These are phyloP conservation scores for Pleodorina starrii DNA, from an alignment of 139 green algal species.

Conservation along the genomic window DNA sequence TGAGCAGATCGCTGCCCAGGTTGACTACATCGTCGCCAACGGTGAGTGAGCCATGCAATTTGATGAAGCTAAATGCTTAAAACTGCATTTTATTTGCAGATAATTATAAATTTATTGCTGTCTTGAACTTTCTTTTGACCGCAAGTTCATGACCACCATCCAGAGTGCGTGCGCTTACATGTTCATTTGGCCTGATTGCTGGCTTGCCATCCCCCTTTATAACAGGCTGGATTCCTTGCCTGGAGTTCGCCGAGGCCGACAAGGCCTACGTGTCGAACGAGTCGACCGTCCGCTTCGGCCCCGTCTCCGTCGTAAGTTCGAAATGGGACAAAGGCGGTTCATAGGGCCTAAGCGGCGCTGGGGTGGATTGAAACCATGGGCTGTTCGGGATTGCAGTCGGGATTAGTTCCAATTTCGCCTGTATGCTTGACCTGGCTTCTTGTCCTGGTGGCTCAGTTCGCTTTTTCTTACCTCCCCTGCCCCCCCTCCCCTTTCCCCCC, in stretches of 20 bases:
- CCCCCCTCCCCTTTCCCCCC: not conserved
- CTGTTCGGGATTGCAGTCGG: not conserved
- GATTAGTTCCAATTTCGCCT: not conserved
- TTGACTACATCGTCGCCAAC: slow-evolving; percentile 92
- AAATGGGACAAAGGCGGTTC: not conserved
- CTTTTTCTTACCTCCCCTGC: not conserved
- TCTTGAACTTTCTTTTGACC: not conserved
- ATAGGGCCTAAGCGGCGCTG: not conserved
- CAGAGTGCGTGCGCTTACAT: not conserved
- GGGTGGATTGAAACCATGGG: not conserved
- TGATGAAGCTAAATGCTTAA: too few relatives aligned
- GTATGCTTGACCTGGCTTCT: not conserved
- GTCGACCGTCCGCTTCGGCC: slow-evolving; percentile 77
- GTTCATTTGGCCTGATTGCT: not conserved
- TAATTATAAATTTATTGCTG: not conserved
- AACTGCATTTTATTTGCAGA: not conserved
- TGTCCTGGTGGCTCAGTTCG: not conserved
- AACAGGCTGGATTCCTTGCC: slow-evolving; percentile 85
- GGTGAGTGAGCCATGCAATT: too few relatives aligned
- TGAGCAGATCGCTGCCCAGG: slow-evolving; percentile 93
- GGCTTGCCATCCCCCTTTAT: not conserved
- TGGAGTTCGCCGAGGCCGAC: slow-evolving; percentile 94
- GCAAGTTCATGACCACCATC: not conserved
- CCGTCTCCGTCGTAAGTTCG: slow-evolving; percentile 69
- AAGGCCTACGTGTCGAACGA: slow-evolving; percentile 81